Evolutionary conservation across 2,329 filamentous ascomycete genomes (phyloP), one percentile per base, ranked within the genome.

Genomic region (Paraconiothyrium sp.): DNA sequence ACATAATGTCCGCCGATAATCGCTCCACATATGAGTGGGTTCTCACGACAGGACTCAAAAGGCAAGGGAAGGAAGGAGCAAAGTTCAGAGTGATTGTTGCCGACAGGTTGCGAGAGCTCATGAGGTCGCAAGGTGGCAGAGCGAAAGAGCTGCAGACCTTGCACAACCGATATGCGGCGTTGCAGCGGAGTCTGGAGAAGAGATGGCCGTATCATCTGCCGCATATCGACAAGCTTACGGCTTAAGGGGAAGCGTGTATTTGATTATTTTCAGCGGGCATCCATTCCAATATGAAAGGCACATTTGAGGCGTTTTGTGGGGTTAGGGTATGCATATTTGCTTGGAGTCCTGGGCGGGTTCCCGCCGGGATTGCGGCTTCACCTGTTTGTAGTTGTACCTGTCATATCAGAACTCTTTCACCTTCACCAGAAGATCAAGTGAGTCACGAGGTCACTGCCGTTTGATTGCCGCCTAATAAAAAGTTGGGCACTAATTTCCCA

Each of bases 161-260:
- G 39, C 48, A 58, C n/a, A 58, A 58, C 27, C 56, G 47, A 24
- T 58, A 58, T 47, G 56, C 56, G 24, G 56, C 47, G 4, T 24
- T 46, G 56, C 47, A 46, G 8, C 46, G 44, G 22, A 41, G 35
- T 11, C 9, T 57, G 16, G 55, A 57, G 22, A 57, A 34, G 20
- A 41, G 55, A 14, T 49, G 47, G 35, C 35, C 55, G 34, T 49
- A 57, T 50, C 55, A 57, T 43, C 13, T 57, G 55, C 55, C 55
- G 9, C 46, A 49, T 14, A 49, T 57, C 30, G 55, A 57, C 24
- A 44, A 34, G 16, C 13, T 46, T n/a, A 30, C 7, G 16, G 3
- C 4, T 3, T 34, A 6, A 39, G 20, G 37, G 4, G 27, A 34
- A 20, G n/a, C 35, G 27, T 24, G 11, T 20, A 20, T 35, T n/a